Percentiles rank a stretch among this genome's conserved stretches.
Evolutionary conservation across 768 basidiomycete genomes (phyloP).

Genomic region (Suillus tomentosus): DNA sequence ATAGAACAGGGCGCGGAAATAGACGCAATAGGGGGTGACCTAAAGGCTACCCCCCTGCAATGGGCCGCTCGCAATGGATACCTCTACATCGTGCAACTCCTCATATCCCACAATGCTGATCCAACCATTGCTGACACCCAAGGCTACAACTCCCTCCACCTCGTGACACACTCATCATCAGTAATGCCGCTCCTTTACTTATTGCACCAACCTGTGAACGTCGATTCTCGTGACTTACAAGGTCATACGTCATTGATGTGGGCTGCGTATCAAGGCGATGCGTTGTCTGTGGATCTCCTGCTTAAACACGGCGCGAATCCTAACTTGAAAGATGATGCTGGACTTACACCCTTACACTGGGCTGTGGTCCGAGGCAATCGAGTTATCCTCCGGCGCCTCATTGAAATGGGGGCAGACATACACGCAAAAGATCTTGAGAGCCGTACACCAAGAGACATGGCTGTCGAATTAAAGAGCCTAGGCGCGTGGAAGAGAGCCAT

Average conservation of each 20-base stretch:
- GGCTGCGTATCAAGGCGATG: slow-evolving; percentile 99
- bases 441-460: slow-evolving; percentile 93
- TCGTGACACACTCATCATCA: slow-evolving; percentile 91
- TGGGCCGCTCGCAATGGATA: slow-evolving; percentile 99
- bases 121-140: slow-evolving; percentile 90
- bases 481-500: slow-evolving; percentile 89
- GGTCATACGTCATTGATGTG: slow-evolving; percentile 98
- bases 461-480: slow-evolving; percentile 86
- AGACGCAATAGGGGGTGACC: slow-evolving; percentile 91
- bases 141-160: slow-evolving; percentile 94
- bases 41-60: slow-evolving; percentile 92
- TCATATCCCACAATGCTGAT: slow-evolving; percentile 89
- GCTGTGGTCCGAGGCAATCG: slow-evolving; percentile 95
- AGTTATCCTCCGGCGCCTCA: slow-evolving; percentile 77
- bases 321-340: slow-evolving; percentile 74
- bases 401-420: slow-evolving; percentile 86
- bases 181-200: slow-evolving; percentile 94
- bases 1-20: slow-evolving; percentile 94
- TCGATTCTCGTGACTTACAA: slow-evolving; percentile 87
- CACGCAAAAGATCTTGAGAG: slow-evolving; percentile 79
- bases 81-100: slow-evolving; percentile 91
- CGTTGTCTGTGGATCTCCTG: slow-evolving; percentile 88
- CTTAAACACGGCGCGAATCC: slow-evolving; percentile 86
- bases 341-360: slow-evolving; percentile 93
- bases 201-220: slow-evolving; percentile 89